Evolutionary conservation across 805 yeast species (phyloP), one percentile per base, ranked within the genome.

Genomic region (Yueomyces sinensis): DNA sequence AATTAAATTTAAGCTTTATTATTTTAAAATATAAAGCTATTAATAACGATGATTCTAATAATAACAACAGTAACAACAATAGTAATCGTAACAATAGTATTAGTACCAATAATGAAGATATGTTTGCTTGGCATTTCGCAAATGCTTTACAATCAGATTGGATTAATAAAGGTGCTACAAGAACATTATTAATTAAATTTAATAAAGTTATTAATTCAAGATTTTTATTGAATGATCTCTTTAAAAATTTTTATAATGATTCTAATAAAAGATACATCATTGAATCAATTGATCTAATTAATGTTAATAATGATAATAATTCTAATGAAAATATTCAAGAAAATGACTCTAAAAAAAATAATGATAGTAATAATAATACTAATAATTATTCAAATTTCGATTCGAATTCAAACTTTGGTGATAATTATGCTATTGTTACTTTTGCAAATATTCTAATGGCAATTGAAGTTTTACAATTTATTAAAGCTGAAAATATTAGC

Each of bases 11-110:
- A 29, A 48, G 50, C 33, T 62, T 61, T 40, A 58, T 61, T 1
- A 39, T 42, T 1, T 34, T 55, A 20, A 56, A 56, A 32, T 53
- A 56, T 19, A 65, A 69, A 24, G 65, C 65, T 32, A 44, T 63
- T 68, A 37, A 32, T 17, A 38, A 31, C 4, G 18, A 24, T 13
- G 23, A 29, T 7, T 29, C 29, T 19, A 35, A 34, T 13, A 39
- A 34, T 13, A 32, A 35, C 5, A 30, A 35, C 4, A 29, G 30
- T 3, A 62, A 62, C 38, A 55, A 64, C 31, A 14, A 19, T n/a
- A 27, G 22, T 16, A n/a, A 25, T 25, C 6, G 13, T 5, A 25
- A 25, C 14, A 5, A 5, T 5, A 25, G 5, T 13, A 25, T 16
- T 66, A 63, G 37, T 72, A 23, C 23, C 14, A 17, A 17, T n/a